Base-by-base conservation (phyloP, 139 green algal species). In the Picochlorum costavermella region DNA sequence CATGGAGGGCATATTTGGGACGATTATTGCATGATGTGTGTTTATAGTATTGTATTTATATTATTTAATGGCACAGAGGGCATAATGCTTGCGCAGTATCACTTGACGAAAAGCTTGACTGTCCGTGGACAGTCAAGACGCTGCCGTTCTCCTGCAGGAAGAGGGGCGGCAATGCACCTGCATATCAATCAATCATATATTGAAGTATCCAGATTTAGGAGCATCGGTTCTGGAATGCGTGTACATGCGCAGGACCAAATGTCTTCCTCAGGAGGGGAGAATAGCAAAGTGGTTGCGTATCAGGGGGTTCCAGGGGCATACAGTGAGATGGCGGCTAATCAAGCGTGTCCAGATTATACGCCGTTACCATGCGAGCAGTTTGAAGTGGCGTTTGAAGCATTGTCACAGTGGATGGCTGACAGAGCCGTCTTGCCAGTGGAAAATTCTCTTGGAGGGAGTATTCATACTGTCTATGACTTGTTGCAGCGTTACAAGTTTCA, bases 221-320 rank as follows among this genome's bases (percentile, higher is more conserved):
- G 46, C 46, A 53, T 40, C 33, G 33, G 33, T 12, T 40, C 33
- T 53, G 17, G 14, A 28, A 23, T 28, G 14, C 12, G 46, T 28
- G 46, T 53, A 23, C 16, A 11, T 11, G 46, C n/a, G 12, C n/a
- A 28, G 46, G 20, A 53, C 17, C n/a, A 20, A 23, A 53, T 53
- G 46, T 20, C 16, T 53, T 28, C 16, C 20, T 20, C 16, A 28
- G 46, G n/a, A 28, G 46, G 16, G 10, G 46, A 28, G 46, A 53
- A 25, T 6, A 23, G 46, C 17, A 23, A 30, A 17, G 50, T 60
- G 43, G 82, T 86, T 0, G 86, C 84, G 0, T 94, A 92, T 66
- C 92, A 98, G 60, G 92, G 92, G 3, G 81, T 90, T 29, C 90
- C 92, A 6, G 93, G 93, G 1, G 93, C 93, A 0, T 98, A 98